A percentile compares a stretch with the other conserved stretches of the same genome.
Evolutionary conservation across 2,329 filamentous ascomycete genomes (phyloP).

Genomic region (Diaporthe sp.): DNA sequence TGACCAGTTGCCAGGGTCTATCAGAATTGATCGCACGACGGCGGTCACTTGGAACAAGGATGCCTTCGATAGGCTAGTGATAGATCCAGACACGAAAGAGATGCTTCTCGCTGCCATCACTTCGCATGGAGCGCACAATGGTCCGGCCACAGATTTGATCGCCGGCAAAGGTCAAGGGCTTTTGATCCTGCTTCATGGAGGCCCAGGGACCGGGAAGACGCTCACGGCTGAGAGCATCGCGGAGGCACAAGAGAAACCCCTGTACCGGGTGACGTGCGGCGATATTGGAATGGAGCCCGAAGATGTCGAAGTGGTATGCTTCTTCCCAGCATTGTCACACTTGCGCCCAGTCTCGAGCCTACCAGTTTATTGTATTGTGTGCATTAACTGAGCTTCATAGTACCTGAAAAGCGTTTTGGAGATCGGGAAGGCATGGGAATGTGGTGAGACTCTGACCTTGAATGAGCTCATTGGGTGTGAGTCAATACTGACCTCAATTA

Average conservation of each 20-base stretch:
- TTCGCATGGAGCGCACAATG: not conserved
- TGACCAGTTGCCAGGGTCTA: not conserved
- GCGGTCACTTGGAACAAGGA: not conserved
- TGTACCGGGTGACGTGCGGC: not conserved
- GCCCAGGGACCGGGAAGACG: not conserved
- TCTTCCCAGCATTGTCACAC: not conserved
- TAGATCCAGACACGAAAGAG: not conserved
- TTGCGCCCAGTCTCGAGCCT: not conserved
- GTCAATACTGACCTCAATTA: not conserved
- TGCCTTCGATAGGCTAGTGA: not conserved
- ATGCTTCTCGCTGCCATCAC: not conserved
- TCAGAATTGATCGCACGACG: not conserved
- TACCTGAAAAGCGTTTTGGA: not conserved
- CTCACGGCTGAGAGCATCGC: not conserved
- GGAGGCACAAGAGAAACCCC: not conserved
- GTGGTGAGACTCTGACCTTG: not conserved
- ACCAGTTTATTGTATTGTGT: not conserved
- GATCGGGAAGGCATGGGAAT: not conserved
- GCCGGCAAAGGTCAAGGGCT: not conserved
- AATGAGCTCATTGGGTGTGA: not conserved
- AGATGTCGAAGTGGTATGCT: not conserved
- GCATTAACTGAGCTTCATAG: not conserved
- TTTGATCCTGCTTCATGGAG: not conserved
- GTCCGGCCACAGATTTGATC: not conserved
- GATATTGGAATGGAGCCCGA: not conserved